Base-by-base conservation (phyloP, 352 stramenopile species). In the Phytophthora lateralis region DNA sequence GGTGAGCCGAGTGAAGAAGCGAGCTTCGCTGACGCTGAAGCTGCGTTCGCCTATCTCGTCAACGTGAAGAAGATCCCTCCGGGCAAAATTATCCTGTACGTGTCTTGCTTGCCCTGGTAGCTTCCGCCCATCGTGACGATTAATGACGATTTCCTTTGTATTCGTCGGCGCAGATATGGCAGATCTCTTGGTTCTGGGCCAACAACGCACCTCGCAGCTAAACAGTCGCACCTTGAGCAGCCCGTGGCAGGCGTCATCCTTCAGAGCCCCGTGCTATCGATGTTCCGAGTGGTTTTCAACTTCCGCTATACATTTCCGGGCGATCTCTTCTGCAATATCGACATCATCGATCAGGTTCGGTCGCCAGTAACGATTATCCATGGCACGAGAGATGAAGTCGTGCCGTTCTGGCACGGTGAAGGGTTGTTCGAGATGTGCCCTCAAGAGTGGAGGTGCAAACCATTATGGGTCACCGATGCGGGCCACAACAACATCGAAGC, bases 401-500 rank as follows among this genome's bases (percentile, higher is more conserved):
- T 99, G 17, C 97, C 97, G 1, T 99, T 99, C 71, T 99, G 96
- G 95, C 97, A 99, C 54, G 97, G 97, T 8, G 89, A 97, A 76
- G 85, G 82, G 38, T 60, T 99, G 7, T 99, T 99, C 60, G 74
- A 98, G 44, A 83, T 85, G 45, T 93, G 96, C 45, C 75, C 74
- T 26, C 90, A 98, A 63, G 80, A 93, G 38, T 99, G 95, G 95
- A 79, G 97, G 35, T 98, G 87, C 54, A 98, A 98, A 66, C 97
- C 97, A 5, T 97, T 99, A 53, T 99, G 97, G 97, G 96, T 99
- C 5, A 89, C 96, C 11, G 95, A 97, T 55, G 97, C 95, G 2
- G 97, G 97, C 0, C 97, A 99, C 69, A 99, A 99, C 73, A 99
- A 99, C 69, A 98, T 99, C 44, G 97, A 99, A 86, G 90, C 92